Evolutionary conservation across 176 grass and related monocot genomes (phyloP).

Genomic region (Zoysia pacifica): DNA sequence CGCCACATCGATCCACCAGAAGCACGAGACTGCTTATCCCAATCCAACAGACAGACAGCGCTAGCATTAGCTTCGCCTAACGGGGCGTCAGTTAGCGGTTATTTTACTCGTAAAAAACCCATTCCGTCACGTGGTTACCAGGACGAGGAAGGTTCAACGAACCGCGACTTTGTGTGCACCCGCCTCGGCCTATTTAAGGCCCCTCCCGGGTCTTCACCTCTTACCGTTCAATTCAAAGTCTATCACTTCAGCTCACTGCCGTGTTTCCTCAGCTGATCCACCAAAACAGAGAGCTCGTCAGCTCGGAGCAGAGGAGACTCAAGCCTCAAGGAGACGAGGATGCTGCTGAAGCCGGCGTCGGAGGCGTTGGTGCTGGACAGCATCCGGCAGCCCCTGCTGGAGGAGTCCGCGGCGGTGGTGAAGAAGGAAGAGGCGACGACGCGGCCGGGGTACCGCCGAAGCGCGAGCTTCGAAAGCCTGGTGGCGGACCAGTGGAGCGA

Average conservation of each 20-base stretch:
- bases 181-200: constrained; percentile 40
- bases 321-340: neutral
- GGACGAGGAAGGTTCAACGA: constrained; percentile 63
- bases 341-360: constrained; percentile 45
- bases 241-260: neutral
- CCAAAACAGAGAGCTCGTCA: neutral
- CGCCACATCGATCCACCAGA: constrained; percentile 5
- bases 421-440: neutral
- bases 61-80: constrained; percentile 16
- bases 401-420: constrained; percentile 24
- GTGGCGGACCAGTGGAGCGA: constrained; percentile 65
- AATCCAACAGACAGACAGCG: neutral
- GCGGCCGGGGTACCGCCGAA: constrained; percentile 25
- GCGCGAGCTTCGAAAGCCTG: constrained; percentile 76
- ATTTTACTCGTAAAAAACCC: neutral
- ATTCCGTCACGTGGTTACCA: constrained; percentile 56
- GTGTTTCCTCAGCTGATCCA: constrained; percentile 28
- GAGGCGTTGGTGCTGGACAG: constrained; percentile 49
- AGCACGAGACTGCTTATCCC: neutral
- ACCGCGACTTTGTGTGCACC: constrained; percentile 11
- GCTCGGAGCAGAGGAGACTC: neutral
- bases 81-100: neutral
- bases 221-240: constrained; percentile 31
- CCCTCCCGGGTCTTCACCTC: neutral
- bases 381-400: constrained; percentile 66